These are phyloP conservation scores for Colletotrichum tropicale DNA, from an alignment of 2,329 filamentous ascomycete genomes.

Conservation along the genomic window DNA sequence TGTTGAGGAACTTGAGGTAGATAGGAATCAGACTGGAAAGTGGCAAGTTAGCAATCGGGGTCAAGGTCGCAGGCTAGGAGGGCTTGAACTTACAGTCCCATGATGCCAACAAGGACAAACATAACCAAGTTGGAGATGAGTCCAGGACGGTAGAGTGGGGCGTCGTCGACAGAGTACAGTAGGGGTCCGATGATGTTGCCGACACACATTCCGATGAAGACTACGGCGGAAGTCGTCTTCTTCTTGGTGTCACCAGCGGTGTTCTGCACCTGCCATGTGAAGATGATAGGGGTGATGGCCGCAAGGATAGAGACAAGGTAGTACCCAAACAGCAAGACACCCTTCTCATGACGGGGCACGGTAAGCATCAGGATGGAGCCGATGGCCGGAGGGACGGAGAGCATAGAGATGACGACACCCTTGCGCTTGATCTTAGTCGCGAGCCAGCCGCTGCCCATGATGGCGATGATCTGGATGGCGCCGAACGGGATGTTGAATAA, in stretches of 20 bases:
- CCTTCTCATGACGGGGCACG: constrained; percentile 49
- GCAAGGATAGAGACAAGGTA: constrained; percentile 41
- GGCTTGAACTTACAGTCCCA: constrained; percentile 30
- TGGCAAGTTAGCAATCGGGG: neutral
- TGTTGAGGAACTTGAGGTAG: constrained; percentile 59
- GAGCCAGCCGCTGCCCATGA: constrained; percentile 55
- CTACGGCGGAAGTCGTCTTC: constrained; percentile 66
- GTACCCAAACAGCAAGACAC: constrained; percentile 53
- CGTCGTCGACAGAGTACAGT: constrained; percentile 65
- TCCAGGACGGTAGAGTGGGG: constrained; percentile 60
- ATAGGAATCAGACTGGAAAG: constrained; percentile 30
- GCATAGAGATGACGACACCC: constrained; percentile 44
- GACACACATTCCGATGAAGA: constrained; percentile 69
- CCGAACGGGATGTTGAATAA: constrained; percentile 65
- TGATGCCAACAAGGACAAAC: constrained; percentile 62
- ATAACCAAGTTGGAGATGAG: constrained; percentile 64
- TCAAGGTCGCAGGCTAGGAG: rapidly evolving
- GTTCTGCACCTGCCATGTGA: constrained; percentile 66
- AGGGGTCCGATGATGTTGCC: constrained; percentile 72
- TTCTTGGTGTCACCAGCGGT: constrained; percentile 74
- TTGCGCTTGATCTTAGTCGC: constrained; percentile 46
- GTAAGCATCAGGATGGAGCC: constrained; percentile 54
- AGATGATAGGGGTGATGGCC: constrained; percentile 57
- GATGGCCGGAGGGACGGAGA: constrained; percentile 40
- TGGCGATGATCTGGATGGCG: constrained; percentile 62